Conservation (phyloP, 768 basidiomycete genomes). For the Chlorophyllum brunneum region DNA sequence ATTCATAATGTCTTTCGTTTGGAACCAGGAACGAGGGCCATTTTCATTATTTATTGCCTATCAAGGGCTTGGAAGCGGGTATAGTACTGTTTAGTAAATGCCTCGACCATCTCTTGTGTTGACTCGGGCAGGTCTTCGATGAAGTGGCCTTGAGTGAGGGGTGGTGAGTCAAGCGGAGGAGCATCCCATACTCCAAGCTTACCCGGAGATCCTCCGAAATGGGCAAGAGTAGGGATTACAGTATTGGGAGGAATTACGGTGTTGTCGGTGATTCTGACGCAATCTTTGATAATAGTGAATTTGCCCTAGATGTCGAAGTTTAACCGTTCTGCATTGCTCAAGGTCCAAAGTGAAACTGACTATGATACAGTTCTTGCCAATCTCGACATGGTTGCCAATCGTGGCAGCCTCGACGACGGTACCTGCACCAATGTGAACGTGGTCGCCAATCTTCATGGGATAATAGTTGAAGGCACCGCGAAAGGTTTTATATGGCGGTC, state of each 20-base stretch:
- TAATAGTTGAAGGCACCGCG: slow-evolving; percentile 94
- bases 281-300: slow-evolving; percentile 96
- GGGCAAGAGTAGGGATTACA: slow-evolving; percentile 83
- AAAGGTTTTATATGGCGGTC: slow-evolving; percentile 88
- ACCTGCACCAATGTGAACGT: slow-evolving; percentile 90
- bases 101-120: slow-evolving; percentile 88
- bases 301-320: slow-evolving; percentile 61
- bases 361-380: slow-evolving; percentile 94
- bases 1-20: slow-evolving; percentile 5
- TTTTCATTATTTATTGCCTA: not conserved
- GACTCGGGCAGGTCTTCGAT: slow-evolving; percentile 87
- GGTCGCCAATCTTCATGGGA: slow-evolving; percentile 95
- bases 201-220: slow-evolving; percentile 92
- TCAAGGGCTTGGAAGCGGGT: slow-evolving; percentile 65
- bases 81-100: slow-evolving; percentile 81
- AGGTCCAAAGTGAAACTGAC: slow-evolving; percentile 40
- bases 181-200: slow-evolving; percentile 14
- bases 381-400: slow-evolving; percentile 91
- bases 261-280: slow-evolving; percentile 84
- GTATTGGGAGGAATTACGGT: slow-evolving; percentile 90
- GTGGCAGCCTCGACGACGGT: slow-evolving; percentile 91
- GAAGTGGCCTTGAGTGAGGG: slow-evolving; percentile 56
- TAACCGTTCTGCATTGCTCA: not conserved
- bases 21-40: not conserved
- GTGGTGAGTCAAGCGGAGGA: not conserved